Evolutionary conservation across 2,329 filamentous ascomycete species (phyloP), one percentile per base, ranked within the genome.

Genomic region (Saccharata proteae): DNA sequence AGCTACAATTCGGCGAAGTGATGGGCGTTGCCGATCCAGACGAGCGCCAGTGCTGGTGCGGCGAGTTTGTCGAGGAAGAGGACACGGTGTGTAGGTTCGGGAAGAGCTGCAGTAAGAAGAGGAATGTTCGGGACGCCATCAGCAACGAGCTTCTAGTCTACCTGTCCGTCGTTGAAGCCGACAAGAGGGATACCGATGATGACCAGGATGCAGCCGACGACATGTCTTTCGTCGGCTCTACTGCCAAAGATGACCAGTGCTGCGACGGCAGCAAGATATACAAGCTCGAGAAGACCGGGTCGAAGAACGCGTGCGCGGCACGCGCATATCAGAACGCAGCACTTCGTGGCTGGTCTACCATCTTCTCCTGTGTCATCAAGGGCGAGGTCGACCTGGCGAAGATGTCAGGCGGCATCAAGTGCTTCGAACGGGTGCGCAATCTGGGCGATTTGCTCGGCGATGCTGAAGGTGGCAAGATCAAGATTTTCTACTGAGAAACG

Each of bases 281-380:
- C 17, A 30, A n/a, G 22, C 14, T 35, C 4, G 33, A 35, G 23
- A 10, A 11, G 7, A 28, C 17, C 8, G 28, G 33, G 4, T 23
- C 17, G 4, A 16, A 4, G 15, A 25, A 22, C 4, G 28, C 33
- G 8, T 30, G 27, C 23, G 3, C 27, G 16, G 18, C 27, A 2
- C 11, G 17, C 12, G 33, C 33, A 9, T 35, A 30, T 11, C 33
- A 35, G 22, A 35, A 35, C 9, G 33, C 33, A 1, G 22, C 18
- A 11, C 5, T 35, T 16, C 13, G 16, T 3, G 27, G 33, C 7
- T 35, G 33, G 33, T 26, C 27, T 5, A 35, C 33, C 3, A 28
- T 30, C 7, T 35, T 35, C 5, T 12, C 14, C 8, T 35, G 33
- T 12, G 33, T 18, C 1, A 18, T 35, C 5, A 3, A 2, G 5